Base-by-base conservation (phyloP, 2,329 filamentous ascomycete species). In the Helicocarpus griseus region DNA sequence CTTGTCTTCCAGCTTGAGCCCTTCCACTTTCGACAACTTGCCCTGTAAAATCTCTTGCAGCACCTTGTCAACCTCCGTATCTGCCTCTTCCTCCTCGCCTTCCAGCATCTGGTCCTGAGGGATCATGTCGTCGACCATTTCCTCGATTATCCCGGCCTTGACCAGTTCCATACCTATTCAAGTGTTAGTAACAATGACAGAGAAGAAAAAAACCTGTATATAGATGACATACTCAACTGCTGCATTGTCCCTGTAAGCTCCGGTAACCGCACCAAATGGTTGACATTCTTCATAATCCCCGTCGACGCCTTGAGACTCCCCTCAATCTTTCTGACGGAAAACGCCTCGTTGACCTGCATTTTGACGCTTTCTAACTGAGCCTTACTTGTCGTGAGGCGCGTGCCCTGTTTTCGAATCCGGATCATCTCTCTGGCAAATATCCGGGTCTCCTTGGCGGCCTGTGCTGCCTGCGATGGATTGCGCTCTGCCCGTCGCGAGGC, bases 261-360 rank as follows among this genome's bases (percentile, higher is more conserved):
- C 9, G 93, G 93, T 60, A 98, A 71, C 26, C 85, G 78, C 47
- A 96, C 82, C 24, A 97, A 76, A 14, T 78, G 80, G 69, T 97
- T 97, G 54, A 98, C 89, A 67, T 97, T 89, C 71, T 90, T 91
- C 93, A 98, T 97, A 60, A 98, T 90, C 41, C 87, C 86, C 7
- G 91, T 90, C 60, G 84, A 88, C 39, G 86, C 85, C 59, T 82
- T 80, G 64, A 98, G 89, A 63, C 85, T 89, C 43, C 90, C 91
- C 71, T 97, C 90, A 57, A 98, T 97, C 77, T 95, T 95, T 60
- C 89, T 84, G 61, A 97, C 85, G 1, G 89, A 87, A 69, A 97
- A 97, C 1, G 93, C 90, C 73, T 97, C 91, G 64, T 90, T 89
- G 64, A 98, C 91, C 72, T 97, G 93, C 89, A 97, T 95, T 70